These are phyloP conservation scores for Austroboletus eburneus DNA, from an alignment of 768 basidiomycete species.

Conservation along the genomic window DNA sequence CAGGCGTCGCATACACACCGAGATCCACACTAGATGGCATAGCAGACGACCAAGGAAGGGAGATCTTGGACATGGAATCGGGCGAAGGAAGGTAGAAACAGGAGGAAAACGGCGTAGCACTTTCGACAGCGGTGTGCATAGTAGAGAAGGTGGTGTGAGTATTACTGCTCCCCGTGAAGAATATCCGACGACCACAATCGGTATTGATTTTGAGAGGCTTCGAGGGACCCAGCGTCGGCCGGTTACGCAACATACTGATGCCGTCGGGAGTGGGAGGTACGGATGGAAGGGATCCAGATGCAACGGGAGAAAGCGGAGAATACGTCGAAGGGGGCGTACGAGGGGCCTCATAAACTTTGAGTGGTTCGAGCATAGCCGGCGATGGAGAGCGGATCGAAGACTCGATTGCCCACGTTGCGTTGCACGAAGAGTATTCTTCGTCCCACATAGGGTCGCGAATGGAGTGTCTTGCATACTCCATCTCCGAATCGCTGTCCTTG, in stretches of 20 bases:
- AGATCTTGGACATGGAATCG: conserved; percentile 36
- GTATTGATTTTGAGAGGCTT: conserved; percentile 62
- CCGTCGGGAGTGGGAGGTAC: conserved; percentile 58
- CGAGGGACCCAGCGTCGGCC: conserved; percentile 31
- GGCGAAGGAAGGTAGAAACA: conserved; percentile 52
- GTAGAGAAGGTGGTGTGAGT: conserved; percentile 49
- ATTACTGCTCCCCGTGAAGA: conserved; percentile 40
- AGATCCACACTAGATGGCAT: conserved; percentile 39
- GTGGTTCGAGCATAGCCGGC: conserved; percentile 32
- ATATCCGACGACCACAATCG: conserved; percentile 32
- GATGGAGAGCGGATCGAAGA: conserved; percentile 47
- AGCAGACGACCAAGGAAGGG: conserved; percentile 30
- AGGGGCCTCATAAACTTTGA: conserved; percentile 43
- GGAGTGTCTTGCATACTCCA: conserved; percentile 31
- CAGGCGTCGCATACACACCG: conserved; percentile 37
- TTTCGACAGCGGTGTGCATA: conserved; percentile 75
- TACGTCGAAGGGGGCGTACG: conserved; percentile 50
- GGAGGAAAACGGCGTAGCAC: conserved; percentile 52
- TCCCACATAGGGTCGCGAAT: conserved; percentile 29
- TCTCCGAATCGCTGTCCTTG: conserved; percentile 40
- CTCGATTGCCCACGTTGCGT: conserved; percentile 54
- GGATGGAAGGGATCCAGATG: conserved; percentile 39
- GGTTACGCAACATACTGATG: conserved; percentile 38
- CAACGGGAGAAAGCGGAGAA: conserved; percentile 42
- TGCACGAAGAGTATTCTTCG: conserved; percentile 41